Percentiles rank a stretch among this genome's conserved stretches.
Evolutionary conservation across 2,329 filamentous ascomycete genomes (phyloP).

Genomic region (Stylonectria norvegica): DNA sequence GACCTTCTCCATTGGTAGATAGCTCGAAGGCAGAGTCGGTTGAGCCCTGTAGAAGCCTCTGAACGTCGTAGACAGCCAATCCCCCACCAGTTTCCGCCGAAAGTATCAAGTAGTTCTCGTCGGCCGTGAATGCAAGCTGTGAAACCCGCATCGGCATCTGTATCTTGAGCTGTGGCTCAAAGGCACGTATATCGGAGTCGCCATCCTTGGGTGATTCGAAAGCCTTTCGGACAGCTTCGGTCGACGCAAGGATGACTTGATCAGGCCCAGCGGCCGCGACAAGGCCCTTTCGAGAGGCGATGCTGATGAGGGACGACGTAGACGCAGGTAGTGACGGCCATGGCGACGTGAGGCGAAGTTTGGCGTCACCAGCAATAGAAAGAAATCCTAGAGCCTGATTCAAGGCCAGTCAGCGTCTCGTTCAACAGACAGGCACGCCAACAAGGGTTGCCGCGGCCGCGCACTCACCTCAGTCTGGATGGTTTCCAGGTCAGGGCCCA

Average conservation of each 20-base stretch:
- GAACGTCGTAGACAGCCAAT: conserved; percentile 76
- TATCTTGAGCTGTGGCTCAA: conserved; percentile 71
- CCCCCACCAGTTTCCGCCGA: conserved; percentile 79
- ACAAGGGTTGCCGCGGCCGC: conserved; percentile 5
- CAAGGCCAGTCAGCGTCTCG: conserved; percentile 20
- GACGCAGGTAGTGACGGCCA: conserved; percentile 76
- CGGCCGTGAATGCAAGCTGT: conserved; percentile 86
- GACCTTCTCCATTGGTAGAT: conserved; percentile 66
- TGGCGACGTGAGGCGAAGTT: conserved; percentile 72
- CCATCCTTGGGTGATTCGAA: conserved; percentile 60
- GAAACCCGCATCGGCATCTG: conserved; percentile 73
- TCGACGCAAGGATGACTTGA: conserved; percentile 69
- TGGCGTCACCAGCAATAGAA: conserved; percentile 74
- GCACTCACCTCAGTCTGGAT: conserved; percentile 74
- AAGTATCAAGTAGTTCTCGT: conserved; percentile 79
- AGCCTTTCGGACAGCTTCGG: conserved; percentile 72
- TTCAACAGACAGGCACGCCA: conserved; percentile 5
- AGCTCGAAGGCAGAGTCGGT: conserved; percentile 71
- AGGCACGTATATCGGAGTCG: conserved; percentile 64
- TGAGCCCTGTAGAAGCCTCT: conserved; percentile 62
- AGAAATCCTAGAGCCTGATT: conserved; percentile 72
- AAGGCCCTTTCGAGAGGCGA: conserved; percentile 76
- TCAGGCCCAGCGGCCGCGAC: conserved; percentile 86
- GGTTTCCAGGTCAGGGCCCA: conserved; percentile 67
- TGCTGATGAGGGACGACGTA: conserved; percentile 77